Base-by-base conservation (phyloP, 1,139 yeast species). In the Blastobotrys illinoisensis region DNA sequence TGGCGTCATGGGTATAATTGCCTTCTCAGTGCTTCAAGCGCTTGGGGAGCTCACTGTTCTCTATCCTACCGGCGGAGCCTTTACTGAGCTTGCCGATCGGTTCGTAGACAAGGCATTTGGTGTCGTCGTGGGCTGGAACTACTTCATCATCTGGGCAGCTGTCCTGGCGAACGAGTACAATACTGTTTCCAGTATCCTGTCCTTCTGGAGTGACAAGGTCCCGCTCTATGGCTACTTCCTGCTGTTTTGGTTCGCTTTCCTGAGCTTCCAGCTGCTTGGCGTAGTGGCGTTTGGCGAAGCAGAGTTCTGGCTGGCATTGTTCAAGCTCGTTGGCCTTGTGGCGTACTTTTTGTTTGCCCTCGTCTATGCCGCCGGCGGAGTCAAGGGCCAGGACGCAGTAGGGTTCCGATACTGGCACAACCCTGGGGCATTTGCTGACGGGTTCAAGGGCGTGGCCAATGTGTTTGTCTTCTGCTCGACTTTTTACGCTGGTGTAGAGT, bases 401-500 rank as follows among this genome's bases (percentile, higher is more conserved):
- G 74, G 74, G 4, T 71, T 71, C 63, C 71, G 67, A n/a, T 89
- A 90, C 74, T 91, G 97, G 97, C 82, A 91, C 71, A 74, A 90
- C 66, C 97, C 97, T 2, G 97, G 97, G 53, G 85, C 97, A 1
- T 88, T 71, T 54, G 67, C 74, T 80, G 64, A 74, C 54, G 88
- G 88, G 0, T 82, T 85, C 65, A 76, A 79, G 58, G 88, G 90
- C 51, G 82, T 86, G 48, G 90, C 86, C 13, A 78, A 74, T 54
- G 84, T 87, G 1, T 83, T 86, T 64, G 87, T 85, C 9, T 85
- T 81, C 69, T 85, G 88, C 50, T 81, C 87, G 11, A 68, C 78
- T 32, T 83, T 87, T 82, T 65, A 83, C 51, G 75, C 79, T n/a
- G 96, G 95, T 28, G 85, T 91, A 58, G 97, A 91, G 71, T 79